These are phyloP conservation scores for Tolypocladium capitatum DNA, from an alignment of 2,329 filamentous ascomycete species.

Conservation along the genomic window DNA sequence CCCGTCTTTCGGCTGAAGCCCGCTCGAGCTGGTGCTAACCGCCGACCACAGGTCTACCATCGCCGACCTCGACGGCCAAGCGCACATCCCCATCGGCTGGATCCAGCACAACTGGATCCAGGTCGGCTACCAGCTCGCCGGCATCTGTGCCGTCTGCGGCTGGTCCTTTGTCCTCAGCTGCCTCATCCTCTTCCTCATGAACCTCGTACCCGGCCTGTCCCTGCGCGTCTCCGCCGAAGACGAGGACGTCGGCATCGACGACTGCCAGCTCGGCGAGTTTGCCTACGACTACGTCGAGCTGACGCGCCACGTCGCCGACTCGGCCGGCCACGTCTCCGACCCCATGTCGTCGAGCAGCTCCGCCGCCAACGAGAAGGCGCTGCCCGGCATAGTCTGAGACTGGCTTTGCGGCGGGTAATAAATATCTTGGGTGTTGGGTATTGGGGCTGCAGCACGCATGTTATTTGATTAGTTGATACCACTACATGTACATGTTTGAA, in stretches of 20 bases:
- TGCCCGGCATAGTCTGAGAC: conserved; percentile 1
- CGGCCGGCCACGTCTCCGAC: conserved; percentile 7
- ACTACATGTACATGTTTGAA: background rate
- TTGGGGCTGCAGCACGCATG: background rate
- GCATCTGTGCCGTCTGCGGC: conserved; percentile 47
- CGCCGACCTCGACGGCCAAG: conserved; percentile 57
- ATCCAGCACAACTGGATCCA: conserved; percentile 58
- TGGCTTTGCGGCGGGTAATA: background rate
- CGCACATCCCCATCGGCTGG: conserved; percentile 49
- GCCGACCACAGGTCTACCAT: conserved; percentile 46
- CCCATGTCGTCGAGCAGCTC: conserved; percentile 11
- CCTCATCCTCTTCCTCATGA: conserved; percentile 57
- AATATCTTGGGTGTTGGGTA: no score
- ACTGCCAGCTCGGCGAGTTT: conserved; percentile 69
- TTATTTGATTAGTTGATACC: background rate
- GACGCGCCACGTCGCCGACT: conserved; percentile 44
- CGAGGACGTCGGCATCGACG: conserved; percentile 58
- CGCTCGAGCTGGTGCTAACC: background rate
- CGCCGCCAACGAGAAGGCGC: conserved; percentile 17
- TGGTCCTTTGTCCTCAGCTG: conserved; percentile 58
- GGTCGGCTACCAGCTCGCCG: conserved; percentile 58
- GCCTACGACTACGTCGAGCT: conserved; percentile 74
- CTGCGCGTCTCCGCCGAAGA: conserved; percentile 54
- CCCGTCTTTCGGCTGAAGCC: background rate
- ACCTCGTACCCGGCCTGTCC: conserved; percentile 56